Conservation (phyloP, 2,329 filamentous ascomycete genomes). For the Alternaria triticina region DNA sequence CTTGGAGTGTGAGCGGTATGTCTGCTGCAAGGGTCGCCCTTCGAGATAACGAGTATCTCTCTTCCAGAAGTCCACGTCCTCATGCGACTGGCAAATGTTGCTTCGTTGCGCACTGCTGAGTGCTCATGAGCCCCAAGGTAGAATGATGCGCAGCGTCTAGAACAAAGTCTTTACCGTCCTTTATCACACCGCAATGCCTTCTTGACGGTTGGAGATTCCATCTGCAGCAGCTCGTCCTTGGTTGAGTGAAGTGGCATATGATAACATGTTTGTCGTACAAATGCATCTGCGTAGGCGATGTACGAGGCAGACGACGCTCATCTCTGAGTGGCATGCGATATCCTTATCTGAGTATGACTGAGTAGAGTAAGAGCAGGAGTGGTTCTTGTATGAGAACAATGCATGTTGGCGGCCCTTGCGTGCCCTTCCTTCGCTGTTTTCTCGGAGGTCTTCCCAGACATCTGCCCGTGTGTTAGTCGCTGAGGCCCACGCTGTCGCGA, state of each 20-base stretch:
- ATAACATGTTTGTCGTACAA: neutral
- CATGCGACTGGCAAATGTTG: neutral
- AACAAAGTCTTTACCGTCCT: neutral
- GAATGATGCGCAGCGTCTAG: neutral
- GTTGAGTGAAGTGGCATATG: neutral
- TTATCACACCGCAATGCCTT: neutral
- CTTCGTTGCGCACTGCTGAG: neutral
- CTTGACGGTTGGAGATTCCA: neutral
- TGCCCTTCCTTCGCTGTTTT: neutral
- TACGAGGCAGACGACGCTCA: neutral
- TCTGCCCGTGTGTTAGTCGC: neutral
- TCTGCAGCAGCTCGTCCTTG: neutral
- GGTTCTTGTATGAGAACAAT: neutral
- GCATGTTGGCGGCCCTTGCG: neutral
- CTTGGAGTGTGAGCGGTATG: neutral
- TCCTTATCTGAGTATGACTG: neutral
- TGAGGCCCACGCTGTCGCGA: neutral
- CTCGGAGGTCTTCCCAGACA: neutral
- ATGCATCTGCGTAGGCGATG: neutral
- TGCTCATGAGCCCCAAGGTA: neutral
- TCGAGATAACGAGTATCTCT: neutral
- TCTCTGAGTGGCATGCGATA: neutral
- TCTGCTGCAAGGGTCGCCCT: neutral
- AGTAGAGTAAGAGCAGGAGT: neutral
- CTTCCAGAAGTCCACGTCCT: neutral